Evolutionary conservation across 1,284 basidiomycete species (phyloP).

Genomic region (Coniophora puteana): DNA sequence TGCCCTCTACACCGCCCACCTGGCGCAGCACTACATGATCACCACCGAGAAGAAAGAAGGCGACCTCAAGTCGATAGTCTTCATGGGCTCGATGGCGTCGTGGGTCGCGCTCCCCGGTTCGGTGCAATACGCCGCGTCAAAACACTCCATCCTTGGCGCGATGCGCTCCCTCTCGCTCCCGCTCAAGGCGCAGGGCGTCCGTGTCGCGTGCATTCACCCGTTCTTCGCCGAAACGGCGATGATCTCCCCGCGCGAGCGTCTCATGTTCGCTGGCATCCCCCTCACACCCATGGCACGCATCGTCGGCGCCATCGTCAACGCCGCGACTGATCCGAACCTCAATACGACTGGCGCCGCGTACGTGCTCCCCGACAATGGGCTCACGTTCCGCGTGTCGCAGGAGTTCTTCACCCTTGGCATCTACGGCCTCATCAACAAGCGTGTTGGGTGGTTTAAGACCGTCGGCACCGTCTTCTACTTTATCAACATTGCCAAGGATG

Average conservation of each 20-base stretch:
- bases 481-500: too few relatives aligned
- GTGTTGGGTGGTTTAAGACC: too few relatives aligned
- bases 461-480: too few relatives aligned
- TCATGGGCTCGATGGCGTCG: conserved; percentile 57
- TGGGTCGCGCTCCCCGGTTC: conserved; percentile 44
- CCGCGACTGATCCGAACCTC: conserved; percentile 45
- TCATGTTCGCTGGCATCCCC: conserved; percentile 49
- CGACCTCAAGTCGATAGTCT: conserved; percentile 44
- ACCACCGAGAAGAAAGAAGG: conserved; percentile 29
- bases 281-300: conserved; percentile 44
- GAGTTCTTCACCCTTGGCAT: conserved; percentile 48
- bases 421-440: conserved; percentile 44
- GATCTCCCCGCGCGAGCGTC: conserved; percentile 34
- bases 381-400: conserved; percentile 41
- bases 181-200: conserved; percentile 35
- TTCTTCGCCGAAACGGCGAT: conserved; percentile 54
- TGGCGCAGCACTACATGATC: too few relatives aligned
- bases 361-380: conserved; percentile 46
- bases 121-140: conserved; percentile 46
- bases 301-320: conserved; percentile 48
- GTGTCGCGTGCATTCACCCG: conserved; percentile 48
- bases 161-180: conserved; percentile 44
- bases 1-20: conserved; percentile 43
- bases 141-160: conserved; percentile 51
- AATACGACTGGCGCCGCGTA: conserved; percentile 44